Base-by-base conservation (phyloP, 305 asterid species). In the Caryopteris hybrid region DNA sequence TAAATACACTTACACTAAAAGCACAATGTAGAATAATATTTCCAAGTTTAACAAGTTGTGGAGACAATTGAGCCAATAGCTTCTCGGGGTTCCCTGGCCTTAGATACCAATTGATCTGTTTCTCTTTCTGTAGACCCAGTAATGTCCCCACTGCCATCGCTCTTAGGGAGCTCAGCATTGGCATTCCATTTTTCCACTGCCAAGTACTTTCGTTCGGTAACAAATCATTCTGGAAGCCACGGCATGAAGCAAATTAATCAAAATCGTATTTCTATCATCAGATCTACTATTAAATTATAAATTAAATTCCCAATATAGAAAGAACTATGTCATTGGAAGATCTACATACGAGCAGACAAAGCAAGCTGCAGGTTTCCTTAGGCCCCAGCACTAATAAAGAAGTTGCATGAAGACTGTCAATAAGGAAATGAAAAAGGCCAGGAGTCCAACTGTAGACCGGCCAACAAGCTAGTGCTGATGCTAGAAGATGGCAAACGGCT, bases 381-480 rank as follows among this genome's bases (percentile, higher is more conserved):
- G 99, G 99, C 61, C 98, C 99, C 77, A 94, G 66, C 13, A 91
- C 94, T 83, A 94, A 68, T 42, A 85, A 61, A 22, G 99, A 86
- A 75, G 93, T 86, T 72, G 97, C 83, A 88, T 74, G 79, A 74
- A 74, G 79, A 69, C 75, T 74, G 64, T 74, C 79, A 8, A 74
- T 23, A 58, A 74, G 84, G 76, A 76, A 88, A 74, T 78, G 93
- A 69, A 91, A 89, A 73, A 94, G 86, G 54, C 95, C 93, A 56
- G 99, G 98, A 68, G 93, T 89, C 99, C 99, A 94, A 78, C 93
- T 84, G 76, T 89, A 91, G 52, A 86, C 73, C 43, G 99, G 96
- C 99, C 99, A 94, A 86, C 91, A 91, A 61, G 99, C 98, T 72
- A 94, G 75, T 51, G 96, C 85, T 25, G 99, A 95, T 47, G 84